Evolutionary conservation across 164 flowering plant species (phyloP).

Genomic region (Hamamelis virginiana): DNA sequence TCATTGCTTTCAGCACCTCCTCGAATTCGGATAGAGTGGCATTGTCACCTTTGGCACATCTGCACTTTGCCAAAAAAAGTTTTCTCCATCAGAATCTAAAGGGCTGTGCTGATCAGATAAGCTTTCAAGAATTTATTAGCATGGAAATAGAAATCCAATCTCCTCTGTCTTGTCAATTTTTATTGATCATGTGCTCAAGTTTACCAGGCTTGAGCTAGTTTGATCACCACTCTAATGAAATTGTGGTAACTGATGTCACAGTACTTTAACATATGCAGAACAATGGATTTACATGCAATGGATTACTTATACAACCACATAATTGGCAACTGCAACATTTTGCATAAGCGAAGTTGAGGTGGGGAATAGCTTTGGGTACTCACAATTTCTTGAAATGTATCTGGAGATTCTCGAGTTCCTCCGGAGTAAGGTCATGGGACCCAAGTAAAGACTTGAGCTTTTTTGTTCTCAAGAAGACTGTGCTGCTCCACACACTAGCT

Average conservation of each 20-base stretch:
- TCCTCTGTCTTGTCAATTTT: too few species aligned
- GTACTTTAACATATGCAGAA: too few species aligned
- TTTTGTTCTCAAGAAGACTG: constrained; percentile 61
- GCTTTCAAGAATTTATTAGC: not conserved
- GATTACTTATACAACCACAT: too few species aligned
- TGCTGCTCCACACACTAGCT: constrained; percentile 65
- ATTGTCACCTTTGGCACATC: constrained; percentile 67
- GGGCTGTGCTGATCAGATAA: not conserved
- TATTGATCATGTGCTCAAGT: too few species aligned
- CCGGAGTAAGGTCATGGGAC: constrained; percentile 57
- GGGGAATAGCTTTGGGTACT: constrained; percentile 13
- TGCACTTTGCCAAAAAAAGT: constrained; percentile 23
- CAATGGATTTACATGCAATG: too few species aligned
- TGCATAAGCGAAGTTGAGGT: not conserved
- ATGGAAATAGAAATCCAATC: too few species aligned
- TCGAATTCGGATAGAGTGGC: constrained; percentile 72
- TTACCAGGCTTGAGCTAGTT: too few species aligned
- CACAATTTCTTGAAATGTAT: constrained; percentile 59
- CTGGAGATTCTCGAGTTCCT: constrained; percentile 60
- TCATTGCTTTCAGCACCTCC: constrained; percentile 70
- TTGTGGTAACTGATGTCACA: too few species aligned
- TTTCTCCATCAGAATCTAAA: not conserved
- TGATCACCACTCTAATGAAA: too few species aligned
- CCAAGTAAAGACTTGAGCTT: constrained; percentile 58
- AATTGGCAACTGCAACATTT: not conserved